phyloP scores from a whole-genome alignment of 2,329 filamentous ascomycete species.

The Ambrosiella beaveri region DNA sequence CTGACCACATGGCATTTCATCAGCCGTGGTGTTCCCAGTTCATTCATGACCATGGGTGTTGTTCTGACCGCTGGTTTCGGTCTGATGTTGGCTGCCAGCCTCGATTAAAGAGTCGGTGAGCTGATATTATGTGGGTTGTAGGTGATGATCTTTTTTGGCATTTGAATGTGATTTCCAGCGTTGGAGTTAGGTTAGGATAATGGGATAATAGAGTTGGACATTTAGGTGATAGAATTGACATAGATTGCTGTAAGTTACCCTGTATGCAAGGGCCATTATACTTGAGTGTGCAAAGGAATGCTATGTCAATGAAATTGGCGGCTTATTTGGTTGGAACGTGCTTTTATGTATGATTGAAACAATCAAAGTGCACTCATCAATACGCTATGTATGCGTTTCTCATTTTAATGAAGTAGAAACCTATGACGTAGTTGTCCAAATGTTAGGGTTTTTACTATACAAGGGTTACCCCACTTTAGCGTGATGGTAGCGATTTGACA shows the following conservation, averaged over 20 bases:
- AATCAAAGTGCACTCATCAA: background rate
- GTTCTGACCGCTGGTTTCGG: constrained; percentile 83
- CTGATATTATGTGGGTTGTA: background rate
- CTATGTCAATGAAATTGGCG: too few species aligned
- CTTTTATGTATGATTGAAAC: background rate
- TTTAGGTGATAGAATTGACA: too few species aligned
- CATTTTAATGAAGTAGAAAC: background rate
- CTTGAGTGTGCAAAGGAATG: too few species aligned
- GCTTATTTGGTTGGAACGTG: too few species aligned
- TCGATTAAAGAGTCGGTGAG: constrained; percentile 24
- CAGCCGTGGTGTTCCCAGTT: constrained; percentile 77
- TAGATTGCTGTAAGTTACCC: too few species aligned
- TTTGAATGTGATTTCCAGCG: too few species aligned
- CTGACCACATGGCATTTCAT: constrained; percentile 88
- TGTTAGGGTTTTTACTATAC: background rate
- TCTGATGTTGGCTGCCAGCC: constrained; percentile 60
- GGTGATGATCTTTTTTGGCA: background rate
- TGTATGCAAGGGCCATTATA: too few species aligned
- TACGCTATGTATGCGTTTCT: background rate
- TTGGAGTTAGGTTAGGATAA: too few species aligned
- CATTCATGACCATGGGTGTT: constrained; percentile 62
- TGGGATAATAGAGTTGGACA: too few species aligned
- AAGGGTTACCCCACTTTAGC: background rate
- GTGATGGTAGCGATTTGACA: background rate
- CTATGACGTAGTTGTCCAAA: background rate